Percentiles rank a stretch among this genome's conserved stretches.
These are phyloP conservation scores for Saccharum officinarum DNA, from an alignment of 176 grass and related monocot genomes.

Conservation along the genomic window DNA sequence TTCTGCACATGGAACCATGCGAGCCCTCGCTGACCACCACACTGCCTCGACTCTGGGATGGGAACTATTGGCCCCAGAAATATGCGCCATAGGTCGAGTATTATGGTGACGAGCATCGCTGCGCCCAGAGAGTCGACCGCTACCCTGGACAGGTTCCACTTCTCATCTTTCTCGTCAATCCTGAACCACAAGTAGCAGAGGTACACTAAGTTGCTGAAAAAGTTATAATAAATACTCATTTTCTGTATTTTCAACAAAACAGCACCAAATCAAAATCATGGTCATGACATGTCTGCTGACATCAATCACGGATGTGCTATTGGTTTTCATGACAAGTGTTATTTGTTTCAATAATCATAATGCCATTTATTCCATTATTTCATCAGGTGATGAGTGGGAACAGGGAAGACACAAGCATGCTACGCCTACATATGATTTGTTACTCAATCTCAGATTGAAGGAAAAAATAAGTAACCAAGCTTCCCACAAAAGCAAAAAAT, in stretches of 20 bases:
- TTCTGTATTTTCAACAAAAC: background rate
- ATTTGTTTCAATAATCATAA: background rate
- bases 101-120: conserved; percentile 93
- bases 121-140: conserved; percentile 82
- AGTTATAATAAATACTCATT: background rate
- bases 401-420: background rate
- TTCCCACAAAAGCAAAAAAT: background rate
- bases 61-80: conserved; percentile 79
- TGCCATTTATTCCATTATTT: background rate
- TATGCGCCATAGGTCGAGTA: conserved; percentile 88
- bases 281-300: too few species aligned
- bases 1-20: conserved; percentile 77
- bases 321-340: background rate
- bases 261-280: background rate
- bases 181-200: conserved; percentile 29
- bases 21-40: conserved; percentile 62
- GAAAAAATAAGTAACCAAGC: background rate
- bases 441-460: background rate
- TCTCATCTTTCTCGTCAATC: conserved; percentile 61
- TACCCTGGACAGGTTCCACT: conserved; percentile 81
- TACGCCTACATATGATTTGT: background rate
- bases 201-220: background rate
- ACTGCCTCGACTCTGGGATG: conserved; percentile 47
- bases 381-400: background rate
- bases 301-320: background rate